Evolutionary conservation across 164 flowering plant genomes (phyloP), one percentile per base, ranked within the genome.

Genomic region (Magnolia kwangsiensis): DNA sequence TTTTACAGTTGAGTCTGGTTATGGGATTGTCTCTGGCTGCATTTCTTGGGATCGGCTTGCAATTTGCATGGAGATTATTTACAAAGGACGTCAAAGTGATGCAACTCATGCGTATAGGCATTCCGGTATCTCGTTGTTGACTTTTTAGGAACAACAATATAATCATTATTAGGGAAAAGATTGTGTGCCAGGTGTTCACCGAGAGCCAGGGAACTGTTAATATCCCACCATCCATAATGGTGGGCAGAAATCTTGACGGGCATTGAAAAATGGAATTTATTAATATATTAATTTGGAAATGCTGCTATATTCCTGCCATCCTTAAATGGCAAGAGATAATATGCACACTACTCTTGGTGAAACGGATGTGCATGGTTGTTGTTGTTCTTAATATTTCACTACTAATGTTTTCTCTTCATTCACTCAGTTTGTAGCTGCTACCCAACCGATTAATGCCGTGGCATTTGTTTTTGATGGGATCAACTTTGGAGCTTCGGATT

Each of bases 401-500:
- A 59, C 24, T 74, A 8, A 29, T 65, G n/a, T 50, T 61, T 24
- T 76, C 61, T 65, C 63, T 51, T 71, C 63, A 7, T 77, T 69
- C n/a, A 8, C 67, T 78, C 89, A 94, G 98, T 94, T 91, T 85
- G 92, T 92, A 21, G 94, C 97, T 79, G 88, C 77, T 4, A 89
- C 97, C 71, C 98, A 94, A 80, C 97, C 98, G 13, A 79, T 94
- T 51, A 92, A 94, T 74, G 81, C 92, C n/a, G 59, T 94, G 64
- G 98, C 97, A 59, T 94, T 94, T 79, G 97, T 91, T 63, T 90
- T 92, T 51, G 95, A 94, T 79, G 97, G 98, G 9, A 79, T 91
- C 72, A 92, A 94, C 83, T 92, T 85, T 81, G 98, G 97, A 63
- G 98, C 97, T 58, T 92, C 97, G 6, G 97, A 94, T 83, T 94